A percentile compares a stretch with the other conserved stretches of the same genome.
phyloP scores from a whole-genome alignment of 1,284 basidiomycete genomes.

The Leccinum pallidistipes region DNA sequence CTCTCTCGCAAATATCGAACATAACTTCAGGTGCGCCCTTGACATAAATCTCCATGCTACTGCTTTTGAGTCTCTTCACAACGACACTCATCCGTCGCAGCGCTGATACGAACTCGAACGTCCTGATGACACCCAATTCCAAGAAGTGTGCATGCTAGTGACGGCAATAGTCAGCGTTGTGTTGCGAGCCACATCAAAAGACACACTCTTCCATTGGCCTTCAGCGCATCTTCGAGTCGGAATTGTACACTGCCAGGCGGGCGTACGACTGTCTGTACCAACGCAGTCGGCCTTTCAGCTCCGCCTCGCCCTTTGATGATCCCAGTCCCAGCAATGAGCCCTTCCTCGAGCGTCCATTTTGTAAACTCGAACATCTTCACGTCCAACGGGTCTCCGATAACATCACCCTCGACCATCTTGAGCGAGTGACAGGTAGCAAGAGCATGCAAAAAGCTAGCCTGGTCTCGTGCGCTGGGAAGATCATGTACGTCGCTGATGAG shows the following conservation, averaged over 20 bases:
- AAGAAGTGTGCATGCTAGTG: slow-evolving; percentile 89
- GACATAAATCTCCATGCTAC: slow-evolving; percentile 96
- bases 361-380: slow-evolving; percentile 99
- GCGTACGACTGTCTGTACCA: slow-evolving; percentile 96
- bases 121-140: slow-evolving; percentile 94
- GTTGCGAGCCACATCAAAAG: background rate
- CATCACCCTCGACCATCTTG: slow-evolving; percentile 87
- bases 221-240: slow-evolving; percentile 90
- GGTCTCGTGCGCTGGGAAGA: slow-evolving; percentile 71
- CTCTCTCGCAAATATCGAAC: slow-evolving; percentile 89
- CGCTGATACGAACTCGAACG: slow-evolving; percentile 95
- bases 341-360: slow-evolving; percentile 95
- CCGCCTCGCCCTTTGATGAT: slow-evolving; percentile 67
- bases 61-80: slow-evolving; percentile 92
- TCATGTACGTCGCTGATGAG: slow-evolving; percentile 87
- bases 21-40: slow-evolving; percentile 99
- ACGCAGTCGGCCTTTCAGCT: slow-evolving; percentile 76
- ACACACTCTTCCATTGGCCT: slow-evolving; percentile 71
- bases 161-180: slow-evolving; percentile 11
- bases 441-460: slow-evolving; percentile 87
- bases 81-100: slow-evolving; percentile 97
- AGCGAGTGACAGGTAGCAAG: slow-evolving; percentile 96
- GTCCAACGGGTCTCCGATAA: slow-evolving; percentile 95
- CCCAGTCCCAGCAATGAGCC: slow-evolving; percentile 65
- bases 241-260: slow-evolving; percentile 92